Conservation (phyloP, 768 basidiomycete genomes). For the Russula emetica region DNA sequence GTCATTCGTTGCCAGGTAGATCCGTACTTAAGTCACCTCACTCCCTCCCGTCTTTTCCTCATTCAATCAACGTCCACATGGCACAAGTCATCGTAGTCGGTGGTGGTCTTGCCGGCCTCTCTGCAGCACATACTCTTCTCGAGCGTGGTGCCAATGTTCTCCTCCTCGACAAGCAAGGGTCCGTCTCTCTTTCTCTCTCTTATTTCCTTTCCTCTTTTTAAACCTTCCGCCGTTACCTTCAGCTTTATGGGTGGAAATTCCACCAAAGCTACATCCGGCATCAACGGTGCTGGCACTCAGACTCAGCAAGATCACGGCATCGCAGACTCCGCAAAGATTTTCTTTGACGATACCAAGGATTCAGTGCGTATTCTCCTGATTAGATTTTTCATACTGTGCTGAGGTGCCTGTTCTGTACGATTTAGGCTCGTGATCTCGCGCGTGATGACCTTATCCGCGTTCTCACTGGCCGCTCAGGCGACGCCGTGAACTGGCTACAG, state of each 20-base stretch:
- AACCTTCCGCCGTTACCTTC: slow-evolving; percentile 6
- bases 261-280: slow-evolving; percentile 94
- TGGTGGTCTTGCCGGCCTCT: slow-evolving; percentile 90
- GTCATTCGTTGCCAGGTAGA: not conserved
- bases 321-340: slow-evolving; percentile 83
- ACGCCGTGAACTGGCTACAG: slow-evolving; percentile 96
- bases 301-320: slow-evolving; percentile 78
- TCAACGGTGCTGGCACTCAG: slow-evolving; percentile 92
- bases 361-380: slow-evolving; percentile 51
- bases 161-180: slow-evolving; percentile 94
- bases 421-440: slow-evolving; percentile 90
- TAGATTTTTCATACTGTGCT: not conserved
- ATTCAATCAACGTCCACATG: slow-evolving; percentile 36
- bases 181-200: slow-evolving; percentile 24
- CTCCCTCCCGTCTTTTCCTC: slow-evolving; percentile 7
- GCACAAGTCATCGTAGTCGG: slow-evolving; percentile 86
- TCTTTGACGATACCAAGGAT: slow-evolving; percentile 95
- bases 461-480: slow-evolving; percentile 90
- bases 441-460: slow-evolving; percentile 94
- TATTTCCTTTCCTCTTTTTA: not conserved
- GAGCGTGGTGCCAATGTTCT: slow-evolving; percentile 96
- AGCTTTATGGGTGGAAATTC: slow-evolving; percentile 98
- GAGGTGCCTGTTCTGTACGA: not conserved
- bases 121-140: slow-evolving; percentile 94
- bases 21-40: slow-evolving; percentile 12